phyloP scores from a whole-genome alignment of 257 asterid genomes.

The Ballota nigra region DNA sequence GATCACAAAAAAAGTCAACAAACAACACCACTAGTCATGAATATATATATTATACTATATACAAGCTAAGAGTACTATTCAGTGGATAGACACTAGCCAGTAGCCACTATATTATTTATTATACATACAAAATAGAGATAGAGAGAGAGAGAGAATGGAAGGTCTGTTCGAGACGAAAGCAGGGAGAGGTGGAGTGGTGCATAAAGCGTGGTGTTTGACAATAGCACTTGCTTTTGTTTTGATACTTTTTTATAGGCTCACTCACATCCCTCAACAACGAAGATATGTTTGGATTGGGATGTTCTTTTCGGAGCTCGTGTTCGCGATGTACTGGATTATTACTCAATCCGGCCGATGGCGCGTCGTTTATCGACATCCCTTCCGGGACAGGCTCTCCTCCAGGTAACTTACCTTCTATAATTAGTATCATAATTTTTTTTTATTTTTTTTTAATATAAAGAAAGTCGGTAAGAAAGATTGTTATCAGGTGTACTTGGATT shows the following conservation, averaged over 20 bases:
- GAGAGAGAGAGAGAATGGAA: conserved; percentile 19
- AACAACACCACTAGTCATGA: too few species aligned
- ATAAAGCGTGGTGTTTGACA: conserved; percentile 32
- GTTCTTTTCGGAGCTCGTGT: conserved; percentile 45
- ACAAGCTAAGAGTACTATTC: too few species aligned
- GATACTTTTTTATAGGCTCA: conserved; percentile 46
- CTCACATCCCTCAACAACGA: conserved; percentile 31
- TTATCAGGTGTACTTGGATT: too few species aligned
- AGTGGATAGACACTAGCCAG: too few species aligned
- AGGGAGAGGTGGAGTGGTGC: conserved; percentile 33
- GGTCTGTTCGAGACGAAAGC: conserved; percentile 53
- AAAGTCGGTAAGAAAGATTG: too few species aligned
- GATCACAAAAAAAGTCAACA: too few species aligned
- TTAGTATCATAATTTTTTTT: too few species aligned
- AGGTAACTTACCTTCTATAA: too few species aligned
- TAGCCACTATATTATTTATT: too few species aligned
- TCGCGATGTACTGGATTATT: conserved; percentile 66
- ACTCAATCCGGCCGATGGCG: conserved; percentile 63
- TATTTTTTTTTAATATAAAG: too few species aligned
- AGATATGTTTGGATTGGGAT: conserved; percentile 57
- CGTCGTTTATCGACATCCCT: conserved; percentile 44
- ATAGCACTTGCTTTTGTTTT: conserved; percentile 29
- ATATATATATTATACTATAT: too few species aligned
- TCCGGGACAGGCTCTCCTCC: conserved; percentile 41
- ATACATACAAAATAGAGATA: background rate